These are phyloP conservation scores for Paracoccidioides lutzii DNA, from an alignment of 2,329 filamentous ascomycete genomes.

Conservation along the genomic window DNA sequence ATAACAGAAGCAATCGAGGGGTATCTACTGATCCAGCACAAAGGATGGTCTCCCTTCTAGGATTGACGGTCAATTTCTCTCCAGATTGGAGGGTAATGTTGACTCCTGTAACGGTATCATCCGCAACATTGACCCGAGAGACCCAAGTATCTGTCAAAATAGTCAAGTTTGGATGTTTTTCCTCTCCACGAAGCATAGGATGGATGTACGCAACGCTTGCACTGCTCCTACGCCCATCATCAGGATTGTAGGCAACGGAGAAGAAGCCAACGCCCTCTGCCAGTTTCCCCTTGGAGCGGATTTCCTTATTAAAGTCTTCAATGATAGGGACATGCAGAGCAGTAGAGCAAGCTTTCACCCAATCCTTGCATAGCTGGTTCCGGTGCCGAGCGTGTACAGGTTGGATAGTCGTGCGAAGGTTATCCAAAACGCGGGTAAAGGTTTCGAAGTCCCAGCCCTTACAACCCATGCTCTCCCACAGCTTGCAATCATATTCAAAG, in stretches of 20 bases:
- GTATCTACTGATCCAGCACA: slow-evolving; percentile 73
- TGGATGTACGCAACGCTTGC: slow-evolving; percentile 89
- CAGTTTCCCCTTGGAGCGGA: slow-evolving; percentile 58
- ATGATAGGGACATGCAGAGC: slow-evolving; percentile 71
- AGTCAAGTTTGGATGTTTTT: slow-evolving; percentile 71
- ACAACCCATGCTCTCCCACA: slow-evolving; percentile 72
- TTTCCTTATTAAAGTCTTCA: slow-evolving; percentile 76
- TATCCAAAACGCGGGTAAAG: slow-evolving; percentile 69
- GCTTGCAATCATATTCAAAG: slow-evolving; percentile 74
- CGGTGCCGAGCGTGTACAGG: slow-evolving; percentile 73
- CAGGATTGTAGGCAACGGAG: slow-evolving; percentile 81
- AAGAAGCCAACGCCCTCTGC: slow-evolving; percentile 77
- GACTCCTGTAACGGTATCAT: slow-evolving; percentile 59
- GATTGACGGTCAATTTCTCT: slow-evolving; percentile 41
- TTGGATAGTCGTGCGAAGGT: slow-evolving; percentile 79
- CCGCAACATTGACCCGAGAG: slow-evolving; percentile 60
- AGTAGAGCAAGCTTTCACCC: slow-evolving; percentile 66
- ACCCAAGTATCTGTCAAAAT: slow-evolving; percentile 83
- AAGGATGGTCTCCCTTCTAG: slow-evolving; percentile 65
- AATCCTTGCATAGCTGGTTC: slow-evolving; percentile 85
- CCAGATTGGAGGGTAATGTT: slow-evolving; percentile 53
- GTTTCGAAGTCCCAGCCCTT: slow-evolving; percentile 77
- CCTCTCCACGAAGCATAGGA: slow-evolving; percentile 71
- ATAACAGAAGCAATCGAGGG: slow-evolving; percentile 51
- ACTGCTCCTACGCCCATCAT: slow-evolving; percentile 70